Percentiles rank a stretch among this genome's conserved stretches.
Evolutionary conservation across 371 early-diverging fungal genomes (phyloP).

Genomic region (Lichtheimia corymbifera): DNA sequence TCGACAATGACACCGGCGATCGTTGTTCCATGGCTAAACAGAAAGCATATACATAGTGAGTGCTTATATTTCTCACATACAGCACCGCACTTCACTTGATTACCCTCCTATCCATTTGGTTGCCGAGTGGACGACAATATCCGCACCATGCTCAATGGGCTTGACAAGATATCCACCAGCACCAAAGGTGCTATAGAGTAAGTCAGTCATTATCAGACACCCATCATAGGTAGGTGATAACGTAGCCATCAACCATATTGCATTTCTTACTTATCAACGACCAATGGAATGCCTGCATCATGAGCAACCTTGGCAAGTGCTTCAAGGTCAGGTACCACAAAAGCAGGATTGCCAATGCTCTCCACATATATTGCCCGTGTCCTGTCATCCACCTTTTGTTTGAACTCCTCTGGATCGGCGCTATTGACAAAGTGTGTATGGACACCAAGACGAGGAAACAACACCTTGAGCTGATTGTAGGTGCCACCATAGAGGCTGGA

Average conservation of each 20-base stretch:
- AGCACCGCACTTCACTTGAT: background rate
- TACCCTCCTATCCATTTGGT: slow-evolving; percentile 86
- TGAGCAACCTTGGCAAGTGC: slow-evolving; percentile 80
- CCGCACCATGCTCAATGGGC: slow-evolving; percentile 89
- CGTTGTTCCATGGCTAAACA: slow-evolving; percentile 72
- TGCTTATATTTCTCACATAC: background rate
- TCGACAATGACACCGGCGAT: slow-evolving; percentile 76
- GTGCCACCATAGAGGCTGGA: slow-evolving; percentile 87
- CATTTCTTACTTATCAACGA: slow-evolving; percentile 81
- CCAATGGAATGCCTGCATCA: slow-evolving; percentile 77
- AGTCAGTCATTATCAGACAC: no score
- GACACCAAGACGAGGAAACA: slow-evolving; percentile 83
- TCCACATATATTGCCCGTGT: slow-evolving; percentile 91
- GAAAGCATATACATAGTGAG: background rate
- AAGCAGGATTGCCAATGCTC: slow-evolving; percentile 87
- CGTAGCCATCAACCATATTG: background rate
- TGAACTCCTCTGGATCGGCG: slow-evolving; percentile 66
- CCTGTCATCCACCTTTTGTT: slow-evolving; percentile 73
- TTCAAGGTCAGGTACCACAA: slow-evolving; percentile 79
- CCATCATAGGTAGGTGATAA: background rate
- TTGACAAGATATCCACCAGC: slow-evolving; percentile 82
- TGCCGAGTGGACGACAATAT: slow-evolving; percentile 86
- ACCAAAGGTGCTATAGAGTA: slow-evolving; percentile 80
- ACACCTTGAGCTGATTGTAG: slow-evolving; percentile 86
- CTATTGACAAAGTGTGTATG: slow-evolving; percentile 72